Evolutionary conservation across 805 yeast genomes (phyloP), one percentile per base, ranked within the genome.

Genomic region (Barnettozyma populi): DNA sequence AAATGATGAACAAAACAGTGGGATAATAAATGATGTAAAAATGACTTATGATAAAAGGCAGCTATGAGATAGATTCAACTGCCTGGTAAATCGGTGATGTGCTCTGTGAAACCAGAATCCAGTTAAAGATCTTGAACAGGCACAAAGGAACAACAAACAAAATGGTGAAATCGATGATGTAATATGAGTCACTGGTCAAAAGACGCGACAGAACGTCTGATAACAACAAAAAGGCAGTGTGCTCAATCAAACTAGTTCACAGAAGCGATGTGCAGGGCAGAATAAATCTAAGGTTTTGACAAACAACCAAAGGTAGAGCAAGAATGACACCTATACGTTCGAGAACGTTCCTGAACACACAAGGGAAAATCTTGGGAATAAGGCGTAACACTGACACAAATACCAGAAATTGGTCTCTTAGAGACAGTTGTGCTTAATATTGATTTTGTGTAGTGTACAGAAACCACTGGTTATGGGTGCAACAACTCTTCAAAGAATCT

Each of bases 381-480:
- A 18, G 37, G 36, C 7, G 36, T n/a, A 32, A 32, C 10, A 18
- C 21, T 18, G 40, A 36, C 32, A 39, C 20, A 24, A 27, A 39
- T 16, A 16, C 34, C 34, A 25, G 21, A 7, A 4, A 13, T 10
- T 23, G 8, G 46, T 43, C 46, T 43, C 46, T 43, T 29, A 36
- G 46, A 43, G 41, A 43, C 46, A n/a, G 36, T 8, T 43, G 41
- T 35, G 25, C 29, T 18, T 14, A 21, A 13, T 23, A 27, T 23
- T 23, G 38, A 16, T 14, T 29, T 4, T 29, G 3, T 29, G 32
- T 29, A 11, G 13, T 14, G 7, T 7, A 5, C 32, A 29, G 32
- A 7, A 14, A 3, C 32, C 32, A 14, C 4, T 14, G 32, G 13
- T 3, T 4, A 29, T 10, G 29, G 32, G 32, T 29, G 5, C 16